Evolutionary conservation across 768 basidiomycete species (phyloP).

Genomic region (Suillus spraguei): DNA sequence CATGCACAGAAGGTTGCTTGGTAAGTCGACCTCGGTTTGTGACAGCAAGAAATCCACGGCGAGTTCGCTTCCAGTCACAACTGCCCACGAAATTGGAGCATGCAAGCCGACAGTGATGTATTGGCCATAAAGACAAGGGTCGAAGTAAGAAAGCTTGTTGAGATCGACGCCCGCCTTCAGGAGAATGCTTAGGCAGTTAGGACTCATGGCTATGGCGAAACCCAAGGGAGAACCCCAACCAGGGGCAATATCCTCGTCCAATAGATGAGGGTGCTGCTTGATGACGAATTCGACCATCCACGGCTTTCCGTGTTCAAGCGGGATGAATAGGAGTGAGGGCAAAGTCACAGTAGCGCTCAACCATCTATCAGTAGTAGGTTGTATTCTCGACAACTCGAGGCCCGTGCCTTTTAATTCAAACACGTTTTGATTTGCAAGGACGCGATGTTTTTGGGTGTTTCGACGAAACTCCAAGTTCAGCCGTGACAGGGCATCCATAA

Average conservation of each 20-base stretch:
- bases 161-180: not conserved
- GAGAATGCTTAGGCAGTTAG: not conserved
- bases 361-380: not conserved
- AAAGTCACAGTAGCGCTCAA: not conserved
- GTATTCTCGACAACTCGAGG: no score
- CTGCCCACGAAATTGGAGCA: constrained; percentile 5
- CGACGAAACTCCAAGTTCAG: not conserved
- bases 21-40: not conserved
- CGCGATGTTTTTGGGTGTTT: not conserved
- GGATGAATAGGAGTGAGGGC: not conserved
- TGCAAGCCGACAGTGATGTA: not conserved
- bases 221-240: not conserved
- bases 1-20: not conserved
- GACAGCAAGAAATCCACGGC: not conserved
- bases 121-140: accelerated
- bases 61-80: not conserved
- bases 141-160: not conserved
- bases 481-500: not conserved
- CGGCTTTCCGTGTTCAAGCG: not conserved
- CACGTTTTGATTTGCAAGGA: not conserved
- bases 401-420: no score
- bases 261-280: not conserved
- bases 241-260: not conserved
- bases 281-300: not conserved
- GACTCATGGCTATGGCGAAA: not conserved